Conservation (phyloP, 495 filamentous ascomycete species). For the Aspergillus ostianus region DNA sequence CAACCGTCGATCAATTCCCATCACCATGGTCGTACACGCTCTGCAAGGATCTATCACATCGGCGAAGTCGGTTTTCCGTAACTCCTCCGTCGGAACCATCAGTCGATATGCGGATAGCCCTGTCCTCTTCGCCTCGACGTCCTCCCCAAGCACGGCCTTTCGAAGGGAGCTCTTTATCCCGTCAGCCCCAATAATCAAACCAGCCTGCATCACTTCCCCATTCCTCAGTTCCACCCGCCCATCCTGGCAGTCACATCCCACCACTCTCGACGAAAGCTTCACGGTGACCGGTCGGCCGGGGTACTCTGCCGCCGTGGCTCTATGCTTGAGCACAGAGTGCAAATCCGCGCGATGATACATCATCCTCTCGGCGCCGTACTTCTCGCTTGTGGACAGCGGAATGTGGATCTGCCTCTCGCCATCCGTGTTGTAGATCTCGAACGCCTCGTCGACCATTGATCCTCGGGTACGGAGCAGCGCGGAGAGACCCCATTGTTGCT, state of each 20-base stretch:
- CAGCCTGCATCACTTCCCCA: conserved; percentile 20
- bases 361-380: conserved; percentile 27
- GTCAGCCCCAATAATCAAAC: conserved; percentile 50
- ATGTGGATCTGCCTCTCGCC: conserved; percentile 22
- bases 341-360: conserved; percentile 31
- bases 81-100: conserved; percentile 10
- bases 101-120: conserved; percentile 15
- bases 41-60: conserved; percentile 8
- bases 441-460: conserved; percentile 28
- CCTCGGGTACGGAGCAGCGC: conserved; percentile 13
- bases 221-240: conserved; percentile 25
- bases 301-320: conserved; percentile 15
- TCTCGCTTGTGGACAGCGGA: conserved; percentile 16
- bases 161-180: conserved; percentile 30
- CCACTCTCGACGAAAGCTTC: conserved; percentile 17
- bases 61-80: conserved; percentile 4
- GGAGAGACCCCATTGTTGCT: conserved; percentile 21
- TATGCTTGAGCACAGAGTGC: conserved; percentile 21
- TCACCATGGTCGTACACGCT: conserved; percentile 12
- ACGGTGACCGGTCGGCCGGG: conserved; percentile 20
- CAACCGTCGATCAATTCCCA: conserved; percentile 7
- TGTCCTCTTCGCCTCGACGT: conserved; percentile 2
- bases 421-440: conserved; percentile 29
- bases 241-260: conserved; percentile 15
- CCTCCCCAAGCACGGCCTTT: conserved; percentile 4